A percentile compares a stretch with the other conserved stretches of the same genome.
Conservation (phyloP, 2,329 filamentous ascomycete species). For the Paecilomyces variotii region DNA sequence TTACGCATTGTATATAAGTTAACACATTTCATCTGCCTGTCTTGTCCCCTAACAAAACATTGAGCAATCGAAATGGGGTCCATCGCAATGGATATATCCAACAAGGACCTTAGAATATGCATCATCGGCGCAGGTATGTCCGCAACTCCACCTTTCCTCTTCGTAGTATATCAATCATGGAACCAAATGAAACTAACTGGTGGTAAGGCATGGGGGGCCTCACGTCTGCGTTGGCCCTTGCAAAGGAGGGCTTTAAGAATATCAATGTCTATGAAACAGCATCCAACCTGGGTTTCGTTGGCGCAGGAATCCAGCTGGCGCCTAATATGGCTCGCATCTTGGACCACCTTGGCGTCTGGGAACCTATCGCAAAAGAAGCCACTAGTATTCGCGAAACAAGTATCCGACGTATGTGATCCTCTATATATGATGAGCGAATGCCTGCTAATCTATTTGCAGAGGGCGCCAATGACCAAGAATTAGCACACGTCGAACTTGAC, state of each 20-base stretch:
- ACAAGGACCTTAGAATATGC: conserved; percentile 35
- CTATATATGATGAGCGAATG: background rate
- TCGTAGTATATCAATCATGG: background rate
- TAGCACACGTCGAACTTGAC: conserved; percentile 61
- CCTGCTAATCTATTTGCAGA: conserved; percentile 33
- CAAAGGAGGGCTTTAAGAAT: conserved; percentile 65
- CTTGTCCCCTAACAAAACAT: background rate
- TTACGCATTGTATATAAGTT: background rate
- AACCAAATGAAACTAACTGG: background rate
- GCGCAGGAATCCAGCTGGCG: conserved; percentile 75
- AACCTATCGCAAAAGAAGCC: conserved; percentile 60
- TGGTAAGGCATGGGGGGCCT: conserved; percentile 67
- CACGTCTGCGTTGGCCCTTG: conserved; percentile 62
- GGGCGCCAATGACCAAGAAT: conserved; percentile 60
- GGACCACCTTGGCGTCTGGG: conserved; percentile 65
- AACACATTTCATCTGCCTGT: background rate
- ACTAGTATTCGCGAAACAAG: conserved; percentile 64
- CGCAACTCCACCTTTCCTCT: background rate
- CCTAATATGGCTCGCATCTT: conserved; percentile 75
- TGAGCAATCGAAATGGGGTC: background rate
- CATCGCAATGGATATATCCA: conserved; percentile 16
- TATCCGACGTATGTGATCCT: conserved; percentile 51
- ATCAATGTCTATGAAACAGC: conserved; percentile 69
- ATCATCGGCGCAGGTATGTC: conserved; percentile 43
- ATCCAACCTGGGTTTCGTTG: conserved; percentile 68